Evolutionary conservation across 345 rosid species (phyloP).

Genomic region (Litchi chinensis): DNA sequence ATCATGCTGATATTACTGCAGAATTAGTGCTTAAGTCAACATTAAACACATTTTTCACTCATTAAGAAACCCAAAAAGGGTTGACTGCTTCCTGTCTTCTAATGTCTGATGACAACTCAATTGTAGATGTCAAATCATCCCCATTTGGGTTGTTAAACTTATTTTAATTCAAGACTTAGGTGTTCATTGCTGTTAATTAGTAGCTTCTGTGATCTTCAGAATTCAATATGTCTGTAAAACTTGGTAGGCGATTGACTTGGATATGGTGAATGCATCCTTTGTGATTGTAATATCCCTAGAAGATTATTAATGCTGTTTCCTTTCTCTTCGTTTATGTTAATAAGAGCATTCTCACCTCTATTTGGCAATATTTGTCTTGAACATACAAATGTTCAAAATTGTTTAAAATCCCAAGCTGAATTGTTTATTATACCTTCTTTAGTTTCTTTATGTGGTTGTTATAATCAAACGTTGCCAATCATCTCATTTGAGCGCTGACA

Average conservation of each 20-base stretch:
- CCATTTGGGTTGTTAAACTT: neutral
- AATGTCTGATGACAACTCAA: conserved; percentile 21
- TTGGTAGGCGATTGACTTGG: neutral
- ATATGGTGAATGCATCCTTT: neutral
- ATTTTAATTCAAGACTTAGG: neutral
- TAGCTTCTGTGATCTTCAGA: neutral
- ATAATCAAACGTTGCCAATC: neutral
- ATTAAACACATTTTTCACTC: neutral
- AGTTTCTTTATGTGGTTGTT: neutral
- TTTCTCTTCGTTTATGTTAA: too few species aligned
- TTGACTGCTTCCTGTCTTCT: conserved; percentile 16
- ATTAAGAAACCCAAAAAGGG: neutral
- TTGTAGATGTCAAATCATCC: neutral
- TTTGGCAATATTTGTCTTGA: neutral
- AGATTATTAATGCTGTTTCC: neutral
- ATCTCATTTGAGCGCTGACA: neutral
- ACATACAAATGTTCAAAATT: neutral
- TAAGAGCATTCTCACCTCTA: neutral
- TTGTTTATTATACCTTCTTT: neutral
- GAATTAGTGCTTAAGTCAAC: conserved; percentile 19
- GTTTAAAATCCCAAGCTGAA: neutral
- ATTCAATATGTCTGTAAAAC: neutral
- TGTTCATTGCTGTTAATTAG: neutral
- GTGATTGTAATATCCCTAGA: neutral
- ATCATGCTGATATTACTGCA: conserved; percentile 18